Evolutionary conservation across 2,329 filamentous ascomycete genomes (phyloP), one percentile per base, ranked within the genome.

Genomic region (Cercospora zeae-maydis): DNA sequence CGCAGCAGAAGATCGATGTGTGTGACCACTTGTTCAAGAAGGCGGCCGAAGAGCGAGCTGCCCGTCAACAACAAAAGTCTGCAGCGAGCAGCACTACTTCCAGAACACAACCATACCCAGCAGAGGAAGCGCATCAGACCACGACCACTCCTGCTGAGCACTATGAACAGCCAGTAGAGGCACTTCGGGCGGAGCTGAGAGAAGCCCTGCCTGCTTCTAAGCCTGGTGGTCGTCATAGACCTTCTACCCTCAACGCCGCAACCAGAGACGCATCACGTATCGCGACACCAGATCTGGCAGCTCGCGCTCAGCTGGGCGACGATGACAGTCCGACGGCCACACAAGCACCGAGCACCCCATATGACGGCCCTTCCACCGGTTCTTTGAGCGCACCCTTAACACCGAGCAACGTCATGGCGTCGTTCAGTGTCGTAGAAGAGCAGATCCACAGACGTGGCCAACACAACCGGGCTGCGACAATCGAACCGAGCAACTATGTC

Each of bases 371-470:
- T 16, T 30, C n/a, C 54, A 36, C n/a, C 14, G 54, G 21, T 11
- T 16, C n/a, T 16, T 19, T 39, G 36, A 57, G 36, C 36, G 54
- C 54, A 3, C 54, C 54, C 2, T 11, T 57, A 21, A 13, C 34
- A 27, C 33, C 19, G 24, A 36, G 5, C 21, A 57, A n/a, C 27
- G 36, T 33, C 30, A 34, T 47, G 27, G 24, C 45, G 10, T 70
- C 69, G 30, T 70, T 70, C 63, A 63, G 65, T 34, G 61, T 53
- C 11, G 67, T 69, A 19, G 66, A 70, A 37, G 67, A 70, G 2
- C 53, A 62, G 21, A 34, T 70, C 31, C 36, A 49, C 47, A 58
- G 61, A 58, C 65, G 65, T 27, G 57, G 54, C 21, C 66, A 68
- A 30, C 54, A 57, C 31, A 60, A 59, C 19, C 65, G 64, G 10